Evolutionary conservation across 495 filamentous ascomycete species (phyloP).

Genomic region (Lasiosphaeris hirsuta): DNA sequence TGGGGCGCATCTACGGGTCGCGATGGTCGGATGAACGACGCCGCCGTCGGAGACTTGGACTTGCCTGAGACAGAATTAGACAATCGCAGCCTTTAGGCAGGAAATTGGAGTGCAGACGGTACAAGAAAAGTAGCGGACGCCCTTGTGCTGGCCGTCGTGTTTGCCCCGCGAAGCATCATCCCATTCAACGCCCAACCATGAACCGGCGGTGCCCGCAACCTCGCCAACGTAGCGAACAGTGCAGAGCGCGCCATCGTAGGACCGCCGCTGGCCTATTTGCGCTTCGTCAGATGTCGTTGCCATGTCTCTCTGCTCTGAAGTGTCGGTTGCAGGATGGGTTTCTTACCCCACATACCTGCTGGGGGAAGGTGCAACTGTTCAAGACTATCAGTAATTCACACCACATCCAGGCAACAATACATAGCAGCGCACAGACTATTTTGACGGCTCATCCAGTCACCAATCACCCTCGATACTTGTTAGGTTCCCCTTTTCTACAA

Average conservation of each 20-base stretch:
- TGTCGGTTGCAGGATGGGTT: conserved; percentile 1
- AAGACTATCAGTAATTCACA: too few species aligned
- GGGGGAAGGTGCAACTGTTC: neutral
- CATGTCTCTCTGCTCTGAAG: conserved; percentile 12
- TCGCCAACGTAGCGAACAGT: conserved; percentile 81
- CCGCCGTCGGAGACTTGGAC: conserved; percentile 64
- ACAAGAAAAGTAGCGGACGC: conserved; percentile 83
- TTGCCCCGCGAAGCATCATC: conserved; percentile 82
- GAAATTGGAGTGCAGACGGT: conserved; percentile 15
- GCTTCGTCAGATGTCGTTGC: neutral
- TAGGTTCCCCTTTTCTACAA: too few species aligned
- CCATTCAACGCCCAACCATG: conserved; percentile 97
- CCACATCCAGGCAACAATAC: conserved; percentile 18
- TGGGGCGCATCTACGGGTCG: conserved; percentile 62
- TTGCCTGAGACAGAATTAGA: conserved; percentile 44
- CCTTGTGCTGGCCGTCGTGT: conserved; percentile 79
- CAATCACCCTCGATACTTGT: too few species aligned
- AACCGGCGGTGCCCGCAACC: conserved; percentile 70
- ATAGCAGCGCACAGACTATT: neutral
- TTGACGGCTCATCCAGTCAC: too few species aligned
- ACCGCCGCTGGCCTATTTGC: conserved; percentile 67
- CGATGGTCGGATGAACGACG: conserved; percentile 80
- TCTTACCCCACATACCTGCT: neutral
- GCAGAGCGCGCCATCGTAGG: conserved; percentile 68
- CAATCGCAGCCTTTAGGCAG: too few species aligned